Base-by-base conservation (phyloP, 2,329 filamentous ascomycete genomes). In the Clonostachys rosea region DNA sequence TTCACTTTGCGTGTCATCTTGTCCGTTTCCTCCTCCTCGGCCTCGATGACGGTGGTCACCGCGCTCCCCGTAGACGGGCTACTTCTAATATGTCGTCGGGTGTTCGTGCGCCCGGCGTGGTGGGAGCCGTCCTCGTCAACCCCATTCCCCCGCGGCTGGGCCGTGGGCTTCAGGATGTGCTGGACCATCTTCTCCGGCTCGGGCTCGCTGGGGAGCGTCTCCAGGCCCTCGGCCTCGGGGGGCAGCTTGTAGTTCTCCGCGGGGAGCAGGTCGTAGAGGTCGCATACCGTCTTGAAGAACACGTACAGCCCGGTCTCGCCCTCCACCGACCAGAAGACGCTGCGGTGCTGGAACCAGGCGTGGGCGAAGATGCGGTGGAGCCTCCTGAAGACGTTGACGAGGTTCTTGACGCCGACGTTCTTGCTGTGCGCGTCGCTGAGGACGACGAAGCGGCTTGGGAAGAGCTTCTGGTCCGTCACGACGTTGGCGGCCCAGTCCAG, bases 321-420 rank as follows among this genome's bases (percentile, higher is more conserved):
- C 69, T 99, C 94, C 2, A 97, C 86, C 39, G 88, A 84, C 91
- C 92, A 97, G 66, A 97, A 99, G 46, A 96, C 89, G 47, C 87
- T 87, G 42, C 91, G 83, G 66, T 99, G 94, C 69, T 96, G 91
- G 66, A 96, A 99, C 94, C 94, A 99, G 8, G 94, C 94, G 64
- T 99, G 94, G 42, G 94, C 94, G 63, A 97, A 99, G 67, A 99
- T 97, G 50, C 94, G 83, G 66, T 99, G 95, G 44, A 97, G 81
- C 13, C 94, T 81, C 47, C 94, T 82, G 68, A 99, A 97, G 48
- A 99, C 92, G 64, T 96, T 97, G 56, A 92, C 87, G 49, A 99
- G 75, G 64, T 95, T 92, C 66, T 90, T 89, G 50, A 87, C 75
- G 47, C 89, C 88, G 40, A 77, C 68, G 51, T 74, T 76, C 62